phyloP scores from a whole-genome alignment of 2,329 filamentous ascomycete genomes.

The Fusarium sp. region DNA sequence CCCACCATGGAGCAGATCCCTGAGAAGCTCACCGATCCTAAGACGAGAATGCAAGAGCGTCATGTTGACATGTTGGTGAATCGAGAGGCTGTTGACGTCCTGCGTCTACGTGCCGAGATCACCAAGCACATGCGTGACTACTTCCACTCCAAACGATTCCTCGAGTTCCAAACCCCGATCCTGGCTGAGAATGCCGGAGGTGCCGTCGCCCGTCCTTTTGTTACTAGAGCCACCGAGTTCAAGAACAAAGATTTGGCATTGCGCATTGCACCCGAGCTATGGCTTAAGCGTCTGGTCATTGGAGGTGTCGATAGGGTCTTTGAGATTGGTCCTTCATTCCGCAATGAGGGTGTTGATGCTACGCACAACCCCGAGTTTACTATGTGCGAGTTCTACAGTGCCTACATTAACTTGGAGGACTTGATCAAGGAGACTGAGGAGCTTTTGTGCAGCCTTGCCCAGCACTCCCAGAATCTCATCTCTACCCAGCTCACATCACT shows the following conservation, averaged over 20 bases:
- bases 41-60: conserved; percentile 78
- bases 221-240: conserved; percentile 82
- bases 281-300: conserved; percentile 90
- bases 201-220: conserved; percentile 86
- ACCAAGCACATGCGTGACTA: conserved; percentile 79
- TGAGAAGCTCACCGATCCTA: conserved; percentile 73
- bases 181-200: conserved; percentile 86
- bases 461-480: conserved; percentile 61
- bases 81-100: conserved; percentile 71
- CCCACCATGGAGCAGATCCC: conserved; percentile 86
- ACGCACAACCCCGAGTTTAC: conserved; percentile 98
- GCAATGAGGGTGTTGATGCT: conserved; percentile 90
- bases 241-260: conserved; percentile 77
- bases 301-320: conserved; percentile 91
- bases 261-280: conserved; percentile 92
- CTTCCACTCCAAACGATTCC: conserved; percentile 76
- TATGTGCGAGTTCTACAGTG: conserved; percentile 96
- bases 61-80: conserved; percentile 91
- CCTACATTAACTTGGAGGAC: conserved; percentile 80
- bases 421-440: conserved; percentile 81
- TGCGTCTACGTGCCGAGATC: conserved; percentile 79
- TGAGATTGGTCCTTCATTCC: conserved; percentile 91
- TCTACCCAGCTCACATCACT: conserved; percentile 59
- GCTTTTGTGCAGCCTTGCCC: conserved; percentile 71
- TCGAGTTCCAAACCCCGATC: conserved; percentile 93